Conservation (phyloP, 2,329 filamentous ascomycete species). For the Calonectria pseudoreteaudii region DNA sequence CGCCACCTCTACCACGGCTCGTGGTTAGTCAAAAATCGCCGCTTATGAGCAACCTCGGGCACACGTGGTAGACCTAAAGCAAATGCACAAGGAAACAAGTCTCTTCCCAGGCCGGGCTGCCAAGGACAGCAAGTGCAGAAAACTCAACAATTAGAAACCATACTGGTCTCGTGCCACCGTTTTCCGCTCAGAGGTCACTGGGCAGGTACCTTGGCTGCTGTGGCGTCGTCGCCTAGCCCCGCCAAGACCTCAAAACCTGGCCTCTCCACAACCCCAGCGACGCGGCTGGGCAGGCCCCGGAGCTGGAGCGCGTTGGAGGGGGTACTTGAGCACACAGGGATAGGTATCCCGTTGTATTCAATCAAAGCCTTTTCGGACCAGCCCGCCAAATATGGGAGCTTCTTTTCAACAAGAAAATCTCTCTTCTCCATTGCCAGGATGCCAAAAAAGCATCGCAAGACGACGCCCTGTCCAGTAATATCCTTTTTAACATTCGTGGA, state of each 20-base stretch:
- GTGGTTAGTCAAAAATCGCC: background rate
- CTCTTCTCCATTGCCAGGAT: background rate
- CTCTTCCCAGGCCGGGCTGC: background rate
- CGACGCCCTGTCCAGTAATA: background rate
- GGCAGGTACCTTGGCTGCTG: slow-evolving; percentile 16
- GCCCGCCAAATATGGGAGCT: background rate
- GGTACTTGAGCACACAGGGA: background rate
- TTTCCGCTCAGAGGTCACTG: background rate
- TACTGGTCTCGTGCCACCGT: slow-evolving; percentile 18
- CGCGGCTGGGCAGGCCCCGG: background rate
- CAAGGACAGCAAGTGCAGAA: background rate
- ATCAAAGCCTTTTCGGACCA: background rate
- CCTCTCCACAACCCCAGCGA: slow-evolving; percentile 26
- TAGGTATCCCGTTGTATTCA: background rate
- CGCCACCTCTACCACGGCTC: slow-evolving; percentile 4
- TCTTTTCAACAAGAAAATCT: background rate
- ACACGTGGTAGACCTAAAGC: background rate
- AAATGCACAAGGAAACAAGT: background rate
- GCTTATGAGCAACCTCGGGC: background rate
- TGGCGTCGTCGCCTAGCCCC: slow-evolving; percentile 24
- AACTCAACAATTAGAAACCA: background rate
- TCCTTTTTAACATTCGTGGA: slow-evolving; percentile 8
- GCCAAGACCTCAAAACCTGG: slow-evolving; percentile 19
- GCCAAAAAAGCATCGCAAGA: background rate
- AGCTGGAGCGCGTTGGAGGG: background rate